Evolutionary conservation across 2,329 filamentous ascomycete species (phyloP).

Genomic region (Hypoxylon sp.): DNA sequence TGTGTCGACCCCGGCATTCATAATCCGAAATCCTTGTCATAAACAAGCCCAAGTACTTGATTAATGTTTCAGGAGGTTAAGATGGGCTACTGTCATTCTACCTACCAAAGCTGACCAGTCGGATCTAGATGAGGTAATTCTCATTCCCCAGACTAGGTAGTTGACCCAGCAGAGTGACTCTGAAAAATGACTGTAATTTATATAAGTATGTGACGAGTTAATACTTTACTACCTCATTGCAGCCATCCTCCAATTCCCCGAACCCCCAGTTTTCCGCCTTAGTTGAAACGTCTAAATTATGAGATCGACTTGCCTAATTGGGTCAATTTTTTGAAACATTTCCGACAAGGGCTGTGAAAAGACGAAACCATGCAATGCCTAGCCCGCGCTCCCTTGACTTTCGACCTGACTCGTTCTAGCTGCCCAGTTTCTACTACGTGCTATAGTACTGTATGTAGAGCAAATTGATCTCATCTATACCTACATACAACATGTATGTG

Average conservation of each 20-base stretch:
- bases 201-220: constrained; percentile 37
- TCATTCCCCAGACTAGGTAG: constrained; percentile 27
- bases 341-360: constrained; percentile 45
- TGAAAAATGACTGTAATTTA: constrained; percentile 38
- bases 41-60: constrained; percentile 18
- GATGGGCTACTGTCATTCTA: constrained; percentile 6
- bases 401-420: constrained; percentile 12
- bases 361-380: constrained; percentile 39
- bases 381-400: constrained; percentile 5
- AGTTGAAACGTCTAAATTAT: constrained; percentile 53
- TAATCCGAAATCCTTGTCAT: constrained; percentile 39
- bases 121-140: constrained; percentile 42
- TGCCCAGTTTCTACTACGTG: constrained; percentile 20
- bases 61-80: constrained; percentile 38
- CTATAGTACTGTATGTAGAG: neutral
- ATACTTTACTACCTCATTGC: constrained; percentile 44
- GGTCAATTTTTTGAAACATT: constrained; percentile 46
- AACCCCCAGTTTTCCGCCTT: constrained; percentile 49
- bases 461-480: constrained; percentile 26
- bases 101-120: constrained; percentile 21
- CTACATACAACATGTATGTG: neutral
- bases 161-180: constrained; percentile 35
- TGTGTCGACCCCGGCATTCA: constrained; percentile 31
- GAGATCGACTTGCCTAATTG: constrained; percentile 53
- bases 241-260: constrained; percentile 53